Conservation (phyloP, 1,284 basidiomycete genomes). For the Cystobasidium pallidum region DNA sequence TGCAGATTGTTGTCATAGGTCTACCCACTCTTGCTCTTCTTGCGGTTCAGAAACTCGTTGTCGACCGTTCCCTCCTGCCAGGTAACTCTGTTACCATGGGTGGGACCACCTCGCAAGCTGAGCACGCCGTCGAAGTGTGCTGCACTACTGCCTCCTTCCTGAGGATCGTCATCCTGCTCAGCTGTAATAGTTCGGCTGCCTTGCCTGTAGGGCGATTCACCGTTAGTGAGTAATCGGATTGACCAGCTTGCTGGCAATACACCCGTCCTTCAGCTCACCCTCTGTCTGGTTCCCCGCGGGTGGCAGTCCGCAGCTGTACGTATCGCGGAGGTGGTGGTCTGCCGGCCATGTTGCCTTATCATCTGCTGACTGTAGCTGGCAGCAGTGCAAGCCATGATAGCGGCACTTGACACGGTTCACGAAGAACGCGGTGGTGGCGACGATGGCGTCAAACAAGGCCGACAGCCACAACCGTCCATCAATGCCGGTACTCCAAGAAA, state of each 20-base stretch:
- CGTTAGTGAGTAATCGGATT: neutral
- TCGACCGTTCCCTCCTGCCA: conserved; percentile 43
- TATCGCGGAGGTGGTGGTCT: conserved; percentile 36
- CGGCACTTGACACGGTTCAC: no score
- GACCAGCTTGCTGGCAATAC: neutral
- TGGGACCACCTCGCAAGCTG: conserved; percentile 33
- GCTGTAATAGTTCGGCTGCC: conserved; percentile 43
- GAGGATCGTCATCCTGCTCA: conserved; percentile 9
- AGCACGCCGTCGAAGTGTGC: conserved; percentile 26
- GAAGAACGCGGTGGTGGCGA: neutral
- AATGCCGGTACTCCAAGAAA: no score
- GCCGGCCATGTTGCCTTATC: neutral
- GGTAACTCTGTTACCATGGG: conserved; percentile 31
- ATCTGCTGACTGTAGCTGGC: neutral
- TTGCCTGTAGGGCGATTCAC: neutral
- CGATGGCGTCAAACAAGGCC: neutral
- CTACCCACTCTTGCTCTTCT: conserved; percentile 44
- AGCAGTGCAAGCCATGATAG: neutral
- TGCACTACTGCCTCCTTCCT: neutral
- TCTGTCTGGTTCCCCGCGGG: conserved; percentile 31
- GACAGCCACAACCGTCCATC: no score
- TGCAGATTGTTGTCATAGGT: neutral
- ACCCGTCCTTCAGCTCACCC: neutral
- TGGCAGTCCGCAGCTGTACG: conserved; percentile 37
- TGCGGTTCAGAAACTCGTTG: conserved; percentile 42